Evolutionary conservation across 176 grass and related monocot species (phyloP).

Genomic region (Oryza coarctata): DNA sequence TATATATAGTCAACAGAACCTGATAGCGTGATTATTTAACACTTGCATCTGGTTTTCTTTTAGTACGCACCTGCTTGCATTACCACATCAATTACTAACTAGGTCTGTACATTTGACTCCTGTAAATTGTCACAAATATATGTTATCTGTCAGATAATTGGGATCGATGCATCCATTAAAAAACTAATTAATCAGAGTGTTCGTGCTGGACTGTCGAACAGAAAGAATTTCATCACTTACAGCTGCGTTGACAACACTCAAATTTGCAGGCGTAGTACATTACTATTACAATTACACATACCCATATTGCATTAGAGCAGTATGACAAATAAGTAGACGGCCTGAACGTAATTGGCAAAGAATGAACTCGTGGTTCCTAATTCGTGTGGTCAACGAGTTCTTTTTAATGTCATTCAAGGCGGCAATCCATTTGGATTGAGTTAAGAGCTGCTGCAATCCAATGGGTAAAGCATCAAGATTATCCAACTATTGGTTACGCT

Average conservation of each 20-base stretch:
- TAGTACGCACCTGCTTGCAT: not conserved
- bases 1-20: not conserved
- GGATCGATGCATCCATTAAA: not conserved
- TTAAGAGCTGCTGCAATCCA: not conserved
- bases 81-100: not conserved
- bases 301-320: not conserved
- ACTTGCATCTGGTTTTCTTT: not conserved
- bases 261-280: not conserved
- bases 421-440: slow-evolving; percentile 24
- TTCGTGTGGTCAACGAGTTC: not conserved
- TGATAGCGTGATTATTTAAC: not conserved
- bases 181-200: not conserved
- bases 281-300: not conserved
- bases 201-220: not conserved
- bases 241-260: not conserved
- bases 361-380: not conserved
- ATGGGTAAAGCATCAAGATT: not conserved
- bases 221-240: not conserved
- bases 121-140: not conserved
- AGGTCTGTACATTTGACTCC: not conserved
- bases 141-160: slow-evolving; percentile 2
- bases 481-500: not conserved
- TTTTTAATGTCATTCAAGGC: not conserved
- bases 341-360: not conserved
- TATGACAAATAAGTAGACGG: not conserved